Evolutionary conservation across 2,329 filamentous ascomycete species (phyloP), one percentile per base, ranked within the genome.

Genomic region (Whalleya microplaca): DNA sequence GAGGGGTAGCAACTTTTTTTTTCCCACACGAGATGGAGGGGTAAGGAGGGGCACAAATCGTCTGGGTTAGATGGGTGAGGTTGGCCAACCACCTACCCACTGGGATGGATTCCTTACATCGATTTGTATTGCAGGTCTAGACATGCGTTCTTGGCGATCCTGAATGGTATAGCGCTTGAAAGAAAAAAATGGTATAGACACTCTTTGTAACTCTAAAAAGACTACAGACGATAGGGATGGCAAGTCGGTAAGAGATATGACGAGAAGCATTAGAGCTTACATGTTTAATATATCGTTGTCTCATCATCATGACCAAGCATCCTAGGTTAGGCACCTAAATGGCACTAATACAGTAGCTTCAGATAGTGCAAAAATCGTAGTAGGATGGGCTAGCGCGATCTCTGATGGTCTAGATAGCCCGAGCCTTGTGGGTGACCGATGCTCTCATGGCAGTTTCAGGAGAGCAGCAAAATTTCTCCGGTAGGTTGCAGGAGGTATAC

Each of bases 1-100:
- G 66, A 67, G 66, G 65, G 65, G 66, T 62, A 67, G 47, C 53
- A 48, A 55, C n/a, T 55, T 37, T 55, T 29, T 27, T 27, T 27
- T 27, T n/a, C n/a, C n/a, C n/a, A n/a, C 23, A 51, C 43, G 46
- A 55, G 51, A 68, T 68, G 66, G 66, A 69, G 66, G 66, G 66
- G 66, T 67, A 69, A 65, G 59, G 65, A 66, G 66, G 66, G 66
- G 66, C 58, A 53, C 40, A 54, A 56, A 62, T 59, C 51, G 59
- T 56, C 27, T 57, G n/a, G n/a, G n/a, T n/a, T n/a, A 51, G 47
- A 56, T 58, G 51, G 52, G 21, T 51, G 51, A 57, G 48, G 48
- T 59, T 49, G 32, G 55, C 53, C 51, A 61, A 58, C 48, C 56
- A 44, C 58, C 47, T 57, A 64, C 45, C 56, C 57, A 53, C 61